Percentiles rank a stretch among this genome's conserved stretches.
These are phyloP conservation scores for Achaetomiella virescens DNA, from an alignment of 495 filamentous ascomycete species.

Conservation along the genomic window DNA sequence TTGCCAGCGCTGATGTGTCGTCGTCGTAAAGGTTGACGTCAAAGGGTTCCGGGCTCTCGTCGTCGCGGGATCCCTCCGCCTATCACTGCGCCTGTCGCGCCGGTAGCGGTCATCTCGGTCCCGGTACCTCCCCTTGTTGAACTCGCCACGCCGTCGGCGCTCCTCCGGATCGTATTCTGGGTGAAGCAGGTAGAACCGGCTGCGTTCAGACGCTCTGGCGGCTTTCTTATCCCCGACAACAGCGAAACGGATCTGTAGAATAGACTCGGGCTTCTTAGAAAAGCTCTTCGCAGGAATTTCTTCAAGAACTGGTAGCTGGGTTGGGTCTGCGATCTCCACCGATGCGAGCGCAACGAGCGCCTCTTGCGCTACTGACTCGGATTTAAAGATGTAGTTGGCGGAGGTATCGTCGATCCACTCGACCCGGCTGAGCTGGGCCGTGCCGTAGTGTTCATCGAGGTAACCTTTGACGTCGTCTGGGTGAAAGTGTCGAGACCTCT, in stretches of 20 bases:
- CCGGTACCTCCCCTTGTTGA: slow-evolving; percentile 42
- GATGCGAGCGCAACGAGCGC: slow-evolving; percentile 62
- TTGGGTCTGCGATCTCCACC: slow-evolving; percentile 36
- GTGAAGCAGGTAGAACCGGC: slow-evolving; percentile 85
- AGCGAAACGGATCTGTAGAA: slow-evolving; percentile 67
- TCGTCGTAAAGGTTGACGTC: slow-evolving; percentile 79
- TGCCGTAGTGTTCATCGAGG: slow-evolving; percentile 55
- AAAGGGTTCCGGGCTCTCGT: slow-evolving; percentile 52
- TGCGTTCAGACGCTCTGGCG: slow-evolving; percentile 66
- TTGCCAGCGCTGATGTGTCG: slow-evolving; percentile 35
- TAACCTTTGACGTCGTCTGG: slow-evolving; percentile 71
- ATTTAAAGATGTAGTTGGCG: slow-evolving; percentile 73
- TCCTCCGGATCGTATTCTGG: slow-evolving; percentile 83
- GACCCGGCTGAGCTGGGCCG: slow-evolving; percentile 50
- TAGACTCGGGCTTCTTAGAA: slow-evolving; percentile 58
- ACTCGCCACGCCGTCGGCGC: slow-evolving; percentile 46
- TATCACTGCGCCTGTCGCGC: slow-evolving; percentile 49
- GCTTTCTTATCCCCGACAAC: slow-evolving; percentile 72
- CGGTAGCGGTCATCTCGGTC: slow-evolving; percentile 56
- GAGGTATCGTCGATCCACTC: slow-evolving; percentile 97
- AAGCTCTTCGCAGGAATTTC: slow-evolving; percentile 55
- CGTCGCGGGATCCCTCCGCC: slow-evolving; percentile 46
- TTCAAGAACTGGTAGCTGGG: slow-evolving; percentile 47
- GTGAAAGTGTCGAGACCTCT: slow-evolving; percentile 73
- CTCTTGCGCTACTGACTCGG: slow-evolving; percentile 56